Conservation (phyloP, 2,329 filamentous ascomycete genomes). For the Pestalotiopsis sp. region DNA sequence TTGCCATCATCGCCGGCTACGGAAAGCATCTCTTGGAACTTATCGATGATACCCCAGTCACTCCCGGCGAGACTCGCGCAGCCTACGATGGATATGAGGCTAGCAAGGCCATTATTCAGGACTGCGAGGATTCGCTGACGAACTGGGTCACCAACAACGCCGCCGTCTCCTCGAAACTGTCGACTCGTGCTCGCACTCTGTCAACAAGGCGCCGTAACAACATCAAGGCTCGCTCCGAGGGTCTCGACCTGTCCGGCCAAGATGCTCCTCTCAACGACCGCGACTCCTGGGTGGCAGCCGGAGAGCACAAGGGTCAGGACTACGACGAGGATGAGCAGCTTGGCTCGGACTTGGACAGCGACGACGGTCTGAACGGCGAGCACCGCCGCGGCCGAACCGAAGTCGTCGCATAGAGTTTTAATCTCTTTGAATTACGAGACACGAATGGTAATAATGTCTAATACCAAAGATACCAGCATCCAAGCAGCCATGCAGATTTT, state of each 20-base stretch:
- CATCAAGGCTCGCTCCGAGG: slow-evolving; percentile 65
- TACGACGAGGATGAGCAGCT: slow-evolving; percentile 63
- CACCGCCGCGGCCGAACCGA: slow-evolving; percentile 56
- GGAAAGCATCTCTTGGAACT: slow-evolving; percentile 98
- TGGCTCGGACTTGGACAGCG: slow-evolving; percentile 52
- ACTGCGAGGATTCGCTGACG: slow-evolving; percentile 95
- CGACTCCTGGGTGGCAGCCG: slow-evolving; percentile 82
- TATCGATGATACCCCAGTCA: slow-evolving; percentile 94
- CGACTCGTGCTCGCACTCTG: slow-evolving; percentile 81
- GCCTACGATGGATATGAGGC: slow-evolving; percentile 98
- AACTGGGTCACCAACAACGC: slow-evolving; percentile 96
- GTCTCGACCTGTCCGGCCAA: slow-evolving; percentile 80
- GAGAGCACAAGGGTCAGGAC: slow-evolving; percentile 57
- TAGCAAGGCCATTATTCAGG: slow-evolving; percentile 98
- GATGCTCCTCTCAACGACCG: slow-evolving; percentile 76
- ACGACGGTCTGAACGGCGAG: slow-evolving; percentile 56
- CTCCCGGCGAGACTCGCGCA: slow-evolving; percentile 90
- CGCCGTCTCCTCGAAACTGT: slow-evolving; percentile 83
- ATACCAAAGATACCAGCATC: not conserved
- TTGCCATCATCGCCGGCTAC: slow-evolving; percentile 95
- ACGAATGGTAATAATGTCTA: slow-evolving; percentile 9
- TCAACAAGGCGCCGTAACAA: slow-evolving; percentile 81
- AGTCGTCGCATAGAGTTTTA: slow-evolving; percentile 41
- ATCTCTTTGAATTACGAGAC: not conserved
- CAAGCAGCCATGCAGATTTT: not conserved